phyloP scores from a whole-genome alignment of 345 rosid species.

The Cardiospermum halicacabum region DNA sequence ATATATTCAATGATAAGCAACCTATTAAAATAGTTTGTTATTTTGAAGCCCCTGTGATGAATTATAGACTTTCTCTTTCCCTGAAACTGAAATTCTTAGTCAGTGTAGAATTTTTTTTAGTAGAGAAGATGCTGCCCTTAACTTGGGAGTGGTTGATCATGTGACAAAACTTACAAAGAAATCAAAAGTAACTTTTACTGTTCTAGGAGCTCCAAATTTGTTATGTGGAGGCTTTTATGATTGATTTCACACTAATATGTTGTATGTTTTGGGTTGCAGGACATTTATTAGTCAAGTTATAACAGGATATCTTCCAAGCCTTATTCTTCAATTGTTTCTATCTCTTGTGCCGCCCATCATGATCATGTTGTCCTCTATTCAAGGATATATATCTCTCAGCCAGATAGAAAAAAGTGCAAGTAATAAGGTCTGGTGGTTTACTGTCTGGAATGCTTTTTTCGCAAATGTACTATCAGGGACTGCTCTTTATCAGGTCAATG shows the following conservation, averaged over 20 bases:
- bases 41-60: neutral
- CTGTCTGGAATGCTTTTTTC: constrained; percentile 84
- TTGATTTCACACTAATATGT: constrained; percentile 10
- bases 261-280: constrained; percentile 42
- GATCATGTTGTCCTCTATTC: constrained; percentile 67
- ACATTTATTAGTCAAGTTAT: constrained; percentile 59
- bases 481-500: constrained; percentile 50
- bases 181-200: constrained; percentile 3
- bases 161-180: neutral
- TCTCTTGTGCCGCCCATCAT: constrained; percentile 61
- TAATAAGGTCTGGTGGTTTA: constrained; percentile 61
- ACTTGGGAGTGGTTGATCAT: neutral
- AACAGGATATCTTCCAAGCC: constrained; percentile 93
- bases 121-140: neutral
- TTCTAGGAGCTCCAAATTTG: neutral
- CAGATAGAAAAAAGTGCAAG: constrained; percentile 75
- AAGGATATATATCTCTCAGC: constrained; percentile 72
- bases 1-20: too few relatives aligned
- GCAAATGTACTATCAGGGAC: constrained; percentile 82
- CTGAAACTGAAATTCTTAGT: neutral
- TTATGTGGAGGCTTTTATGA: neutral
- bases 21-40: neutral
- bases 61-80: neutral
- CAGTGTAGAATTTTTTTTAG: neutral
- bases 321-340: constrained; percentile 62